Evolutionary conservation across 306 rosid species (phyloP).

Genomic region (Potentilla sterilis): DNA sequence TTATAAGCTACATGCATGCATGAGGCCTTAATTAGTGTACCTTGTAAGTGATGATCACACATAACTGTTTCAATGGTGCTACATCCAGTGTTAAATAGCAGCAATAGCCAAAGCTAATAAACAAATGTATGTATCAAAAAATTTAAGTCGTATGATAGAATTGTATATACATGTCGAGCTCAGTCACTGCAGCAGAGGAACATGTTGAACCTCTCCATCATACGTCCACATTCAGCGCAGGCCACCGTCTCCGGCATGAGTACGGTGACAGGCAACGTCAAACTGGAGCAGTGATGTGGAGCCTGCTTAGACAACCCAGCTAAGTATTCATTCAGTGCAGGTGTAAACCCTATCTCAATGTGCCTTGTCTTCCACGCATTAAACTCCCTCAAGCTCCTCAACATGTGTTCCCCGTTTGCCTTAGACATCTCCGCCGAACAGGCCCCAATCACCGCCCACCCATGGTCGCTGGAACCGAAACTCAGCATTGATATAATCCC

Average conservation of each 20-base stretch:
- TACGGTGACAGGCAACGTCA: conserved; percentile 28
- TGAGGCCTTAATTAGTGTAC: not conserved
- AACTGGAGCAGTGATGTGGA: conserved; percentile 30
- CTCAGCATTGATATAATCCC: conserved; percentile 34
- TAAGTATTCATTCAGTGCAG: conserved; percentile 34
- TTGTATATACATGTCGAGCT: not conserved
- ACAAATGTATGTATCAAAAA: not conserved
- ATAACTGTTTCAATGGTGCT: not conserved
- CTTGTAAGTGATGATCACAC: not conserved
- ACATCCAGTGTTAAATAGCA: not conserved
- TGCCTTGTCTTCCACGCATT: conserved; percentile 22
- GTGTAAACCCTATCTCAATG: conserved; percentile 20
- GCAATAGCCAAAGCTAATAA: not conserved
- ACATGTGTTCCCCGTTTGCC: conserved; percentile 26
- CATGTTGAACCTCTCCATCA: conserved; percentile 30
- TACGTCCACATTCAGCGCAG: conserved; percentile 33
- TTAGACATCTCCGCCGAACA: conserved; percentile 10
- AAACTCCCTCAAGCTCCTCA: conserved; percentile 18
- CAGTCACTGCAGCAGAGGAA: conserved; percentile 32
- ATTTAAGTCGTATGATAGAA: not conserved
- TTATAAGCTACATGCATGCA: too few species aligned
- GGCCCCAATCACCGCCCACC: conserved; percentile 28
- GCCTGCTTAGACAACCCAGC: conserved; percentile 10
- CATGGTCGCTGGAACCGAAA: conserved; percentile 34
- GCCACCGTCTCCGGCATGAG: conserved; percentile 28